phyloP scores from a whole-genome alignment of 2,329 filamentous ascomycete genomes.

The Paecilomyces sp. region DNA sequence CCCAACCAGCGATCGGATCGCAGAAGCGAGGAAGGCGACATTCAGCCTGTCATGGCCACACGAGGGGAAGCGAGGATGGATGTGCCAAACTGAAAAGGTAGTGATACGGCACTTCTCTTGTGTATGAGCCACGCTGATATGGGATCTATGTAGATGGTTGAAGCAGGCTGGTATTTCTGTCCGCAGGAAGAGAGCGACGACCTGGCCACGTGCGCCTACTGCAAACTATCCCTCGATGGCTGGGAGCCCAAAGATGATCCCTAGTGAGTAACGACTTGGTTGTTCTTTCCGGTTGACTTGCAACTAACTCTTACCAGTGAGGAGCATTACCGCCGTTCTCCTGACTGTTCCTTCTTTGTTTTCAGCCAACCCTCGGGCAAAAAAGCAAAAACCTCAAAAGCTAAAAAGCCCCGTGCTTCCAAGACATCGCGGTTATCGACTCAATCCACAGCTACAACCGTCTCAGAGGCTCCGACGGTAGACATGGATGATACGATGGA shows the following conservation, averaged over 20 bases:
- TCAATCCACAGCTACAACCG: slow-evolving; percentile 39
- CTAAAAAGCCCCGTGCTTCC: slow-evolving; percentile 54
- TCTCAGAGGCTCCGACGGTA: slow-evolving; percentile 37
- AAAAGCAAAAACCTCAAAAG: slow-evolving; percentile 49
- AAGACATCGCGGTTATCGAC: slow-evolving; percentile 61
- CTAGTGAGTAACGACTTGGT: slow-evolving; percentile 49
- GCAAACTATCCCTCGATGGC: slow-evolving; percentile 78
- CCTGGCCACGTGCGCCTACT: slow-evolving; percentile 86
- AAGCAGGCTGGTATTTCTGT: slow-evolving; percentile 91
- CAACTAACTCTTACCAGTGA: slow-evolving; percentile 47
- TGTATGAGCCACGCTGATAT: not conserved
- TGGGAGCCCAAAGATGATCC: slow-evolving; percentile 94
- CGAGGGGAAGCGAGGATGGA: slow-evolving; percentile 79
- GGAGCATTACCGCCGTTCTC: slow-evolving; percentile 74
- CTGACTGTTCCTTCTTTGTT: slow-evolving; percentile 75
- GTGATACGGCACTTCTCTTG: slow-evolving; percentile 10
- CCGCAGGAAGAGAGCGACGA: slow-evolving; percentile 78
- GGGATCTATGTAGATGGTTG: slow-evolving; percentile 58
- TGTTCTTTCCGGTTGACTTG: slow-evolving; percentile 9
- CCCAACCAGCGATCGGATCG: slow-evolving; percentile 63
- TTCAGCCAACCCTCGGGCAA: slow-evolving; percentile 49
- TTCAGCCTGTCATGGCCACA: slow-evolving; percentile 86
- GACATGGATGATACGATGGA: slow-evolving; percentile 48
- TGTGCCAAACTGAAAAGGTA: slow-evolving; percentile 83
- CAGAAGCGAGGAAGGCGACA: slow-evolving; percentile 71